Evolutionary conservation across 192 early-diverging fungal species (phyloP).

Genomic region (Coemansia sp.): DNA sequence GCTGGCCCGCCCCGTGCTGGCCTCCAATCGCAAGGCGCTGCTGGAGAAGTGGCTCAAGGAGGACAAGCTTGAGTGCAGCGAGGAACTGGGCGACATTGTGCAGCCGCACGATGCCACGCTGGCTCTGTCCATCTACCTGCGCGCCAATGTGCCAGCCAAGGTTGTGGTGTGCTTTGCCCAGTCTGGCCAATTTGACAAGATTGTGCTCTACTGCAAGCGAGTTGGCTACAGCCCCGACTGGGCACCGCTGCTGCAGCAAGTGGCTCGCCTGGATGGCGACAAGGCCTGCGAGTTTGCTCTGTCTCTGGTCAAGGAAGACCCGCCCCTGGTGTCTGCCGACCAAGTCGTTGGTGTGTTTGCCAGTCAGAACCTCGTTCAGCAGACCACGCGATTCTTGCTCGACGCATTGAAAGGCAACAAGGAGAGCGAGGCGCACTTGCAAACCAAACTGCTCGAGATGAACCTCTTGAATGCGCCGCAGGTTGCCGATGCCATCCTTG

Average conservation of each 20-base stretch:
- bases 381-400: conserved; percentile 95
- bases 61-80: conserved; percentile 98
- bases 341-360: conserved; percentile 93
- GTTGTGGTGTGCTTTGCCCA: conserved; percentile 97
- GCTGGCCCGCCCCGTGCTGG: conserved; percentile 88
- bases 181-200: conserved; percentile 94
- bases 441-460: conserved; percentile 96
- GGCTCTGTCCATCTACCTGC: conserved; percentile 93
- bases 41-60: conserved; percentile 99
- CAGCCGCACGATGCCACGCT: conserved; percentile 89
- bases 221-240: conserved; percentile 95
- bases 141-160: conserved; percentile 93
- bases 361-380: conserved; percentile 92
- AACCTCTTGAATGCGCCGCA: conserved; percentile 97
- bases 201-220: conserved; percentile 93
- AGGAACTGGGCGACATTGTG: conserved; percentile 97
- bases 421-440: conserved; percentile 89
- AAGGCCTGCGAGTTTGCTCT: conserved; percentile 94
- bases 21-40: conserved; percentile 88
- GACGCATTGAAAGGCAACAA: conserved; percentile 95
- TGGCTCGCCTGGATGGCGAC: conserved; percentile 90
- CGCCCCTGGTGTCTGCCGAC: conserved; percentile 83
- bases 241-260: conserved; percentile 83
- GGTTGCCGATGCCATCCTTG: conserved; percentile 97
- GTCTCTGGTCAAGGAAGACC: conserved; percentile 77